Base-by-base conservation (phyloP, 768 basidiomycete genomes). In the Pluteus cervinus region DNA sequence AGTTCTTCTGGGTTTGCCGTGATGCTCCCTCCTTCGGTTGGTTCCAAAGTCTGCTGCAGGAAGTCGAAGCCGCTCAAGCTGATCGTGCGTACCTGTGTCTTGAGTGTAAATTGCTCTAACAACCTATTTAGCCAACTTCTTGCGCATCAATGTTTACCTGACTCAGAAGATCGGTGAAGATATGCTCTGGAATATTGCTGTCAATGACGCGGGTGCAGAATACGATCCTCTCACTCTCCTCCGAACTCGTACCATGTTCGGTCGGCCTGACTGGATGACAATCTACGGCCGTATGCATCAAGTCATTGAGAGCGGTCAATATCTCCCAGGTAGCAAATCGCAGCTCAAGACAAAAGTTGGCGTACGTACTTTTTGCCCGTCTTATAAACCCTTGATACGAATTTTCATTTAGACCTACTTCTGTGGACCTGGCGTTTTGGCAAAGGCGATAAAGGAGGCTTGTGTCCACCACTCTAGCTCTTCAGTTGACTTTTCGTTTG, bases 11-110 rank as follows among this genome's bases (percentile, higher is more conserved):
- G 92, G 75, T 89, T 45, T 87, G 83, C 57, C 82, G 87, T 55
- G 87, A 92, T 48, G 79, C 86, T n/a, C 88, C 88, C n/a, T 87
- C 86, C n/a, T 91, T 96, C 52, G 91, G 89, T 50, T 96, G 92
- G 92, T 94, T 97, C 76, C 88, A 93, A 58, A 80, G 74, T 43
- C 64, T 96, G 36, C 69, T 96, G 42, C 82, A 84, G 52, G 82
- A 91, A 55, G 81, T 96, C 31, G 92, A 96, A 57, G 79, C 77
- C 33, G 84, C 86, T 30, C 90, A 92, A 54, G 79, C 79, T 24
- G 87, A 92, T 68, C 86, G 89, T 90, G 54, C 69, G 86, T 71
- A 9, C 17, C 29, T 35, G 22, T n/a, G 23, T 16, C 1, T 25
- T 24, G 26, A 39, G 15, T 5, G 16, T 26, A 9, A 14, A 18